Base-by-base conservation (phyloP, 345 rosid genomes). In the Aquilaria yunnanensis region DNA sequence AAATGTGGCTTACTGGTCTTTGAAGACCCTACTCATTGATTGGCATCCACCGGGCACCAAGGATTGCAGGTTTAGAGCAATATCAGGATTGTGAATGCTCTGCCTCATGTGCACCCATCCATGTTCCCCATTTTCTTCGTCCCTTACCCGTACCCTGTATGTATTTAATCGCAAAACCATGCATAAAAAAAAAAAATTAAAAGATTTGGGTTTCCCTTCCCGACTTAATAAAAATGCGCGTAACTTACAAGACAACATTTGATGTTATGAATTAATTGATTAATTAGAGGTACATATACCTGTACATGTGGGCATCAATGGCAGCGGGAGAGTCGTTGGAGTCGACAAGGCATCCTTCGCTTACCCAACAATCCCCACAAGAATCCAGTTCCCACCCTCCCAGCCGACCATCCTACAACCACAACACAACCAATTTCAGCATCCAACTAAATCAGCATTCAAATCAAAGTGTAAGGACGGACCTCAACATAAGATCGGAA, bases 291-390 rank as follows among this genome's bases (percentile, higher is more conserved):
- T 7, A 37, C 12, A 16, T 1, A 46, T 46, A 92, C 96, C 96
- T 87, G 71, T 93, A 93, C 97, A 93, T 88, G 69, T 79, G 77
- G 59, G 98, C 98, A 71, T 90, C 98, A 62, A 90, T 72, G 37
- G 90, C 73, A 12, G 89, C 72, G 6, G 97, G 94, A 65, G 62
- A 57, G 50, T 90, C 94, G 55, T 86, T 81, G 7, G 86, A 79
- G 73, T 90, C 97, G 5, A 83, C 96, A 4, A 93, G 94, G 71
- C 98, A 90, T 16, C 97, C 98, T 73, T 89, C 94, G 53, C 77
- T 88, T 29, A 93, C 98, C 90, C 89, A 90, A 69, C 98, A 93
- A 32, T 93, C 96, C 23, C 97, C 96, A 60, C 98, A 90, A 1
- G 87, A 74, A 49, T 83, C 98, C 64, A 93, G 13, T 72, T 90